Percentiles rank a stretch among this genome's conserved stretches.
These are phyloP conservation scores for Erythrophleum ivorense DNA, from an alignment of 331 rosid genomes.

Conservation along the genomic window DNA sequence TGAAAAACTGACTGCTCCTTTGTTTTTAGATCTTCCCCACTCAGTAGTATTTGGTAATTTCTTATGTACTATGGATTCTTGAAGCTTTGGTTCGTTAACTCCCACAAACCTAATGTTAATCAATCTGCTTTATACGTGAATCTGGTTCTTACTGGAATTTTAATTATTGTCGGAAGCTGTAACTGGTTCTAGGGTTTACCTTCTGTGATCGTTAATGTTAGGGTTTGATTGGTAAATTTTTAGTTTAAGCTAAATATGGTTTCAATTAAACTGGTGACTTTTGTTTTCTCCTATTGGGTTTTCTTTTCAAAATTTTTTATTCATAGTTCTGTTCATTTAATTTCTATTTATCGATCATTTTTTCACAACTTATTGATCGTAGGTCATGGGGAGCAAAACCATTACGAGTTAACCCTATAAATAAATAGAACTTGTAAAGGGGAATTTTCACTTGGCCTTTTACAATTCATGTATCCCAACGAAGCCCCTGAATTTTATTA, in stretches of 20 bases:
- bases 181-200: slow-evolving; percentile 35
- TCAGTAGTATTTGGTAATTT: neutral
- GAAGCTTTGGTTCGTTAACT: neutral
- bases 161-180: neutral
- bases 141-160: slow-evolving; percentile 15
- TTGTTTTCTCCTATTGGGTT: neutral
- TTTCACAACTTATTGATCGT: neutral
- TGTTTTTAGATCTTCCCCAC: neutral
- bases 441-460: neutral
- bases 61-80: neutral
- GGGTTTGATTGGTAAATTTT: slow-evolving; percentile 38
- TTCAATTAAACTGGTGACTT: neutral
- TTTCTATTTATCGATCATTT: neutral
- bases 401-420: neutral
- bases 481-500: neutral
- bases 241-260: neutral
- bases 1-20: neutral
- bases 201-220: slow-evolving; percentile 11
- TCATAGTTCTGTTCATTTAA: neutral
- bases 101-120: slow-evolving; percentile 1
- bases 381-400: neutral
- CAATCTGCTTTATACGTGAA: neutral
- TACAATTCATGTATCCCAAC: neutral
- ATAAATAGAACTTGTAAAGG: neutral
- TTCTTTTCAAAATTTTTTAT: neutral